These are phyloP conservation scores for Acanthamoeba culbertsoni DNA, from an alignment of 208 protist species.

Conservation along the genomic window DNA sequence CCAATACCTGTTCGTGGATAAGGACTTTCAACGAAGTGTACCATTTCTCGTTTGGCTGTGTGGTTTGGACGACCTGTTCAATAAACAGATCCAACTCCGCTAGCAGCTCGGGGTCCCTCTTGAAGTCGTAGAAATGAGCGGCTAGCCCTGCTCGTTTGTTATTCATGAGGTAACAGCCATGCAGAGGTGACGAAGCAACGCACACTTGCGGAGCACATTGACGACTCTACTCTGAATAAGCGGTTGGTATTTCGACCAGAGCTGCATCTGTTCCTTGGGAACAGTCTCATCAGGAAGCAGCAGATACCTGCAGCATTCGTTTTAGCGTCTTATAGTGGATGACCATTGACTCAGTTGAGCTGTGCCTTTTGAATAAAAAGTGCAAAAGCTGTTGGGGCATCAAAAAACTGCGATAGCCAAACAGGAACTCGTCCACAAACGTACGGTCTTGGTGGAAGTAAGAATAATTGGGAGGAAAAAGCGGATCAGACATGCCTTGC, in stretches of 20 bases:
- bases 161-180: background rate
- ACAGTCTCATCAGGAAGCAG: background rate
- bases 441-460: background rate
- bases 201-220: constrained; percentile 1
- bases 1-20: background rate
- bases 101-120: background rate
- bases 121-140: constrained; percentile 25
- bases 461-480: background rate
- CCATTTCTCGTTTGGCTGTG: constrained; percentile 43
- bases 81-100: background rate
- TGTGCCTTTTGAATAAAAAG: background rate
- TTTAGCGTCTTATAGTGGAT: background rate
- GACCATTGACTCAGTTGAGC: background rate
- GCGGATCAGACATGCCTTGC: background rate
- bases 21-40: constrained; percentile 20
- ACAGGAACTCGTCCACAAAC: constrained; percentile 26
- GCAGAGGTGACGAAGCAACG: background rate
- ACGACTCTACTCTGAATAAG: constrained; percentile 17
- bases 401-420: background rate
- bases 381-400: background rate
- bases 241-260: background rate
- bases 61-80: background rate
- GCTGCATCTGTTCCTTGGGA: background rate
- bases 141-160: background rate
- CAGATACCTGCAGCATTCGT: background rate